Percentiles rank a stretch among this genome's conserved stretches.
Conservation (phyloP, 179 eudicot species). For the Silene vulgaris region DNA sequence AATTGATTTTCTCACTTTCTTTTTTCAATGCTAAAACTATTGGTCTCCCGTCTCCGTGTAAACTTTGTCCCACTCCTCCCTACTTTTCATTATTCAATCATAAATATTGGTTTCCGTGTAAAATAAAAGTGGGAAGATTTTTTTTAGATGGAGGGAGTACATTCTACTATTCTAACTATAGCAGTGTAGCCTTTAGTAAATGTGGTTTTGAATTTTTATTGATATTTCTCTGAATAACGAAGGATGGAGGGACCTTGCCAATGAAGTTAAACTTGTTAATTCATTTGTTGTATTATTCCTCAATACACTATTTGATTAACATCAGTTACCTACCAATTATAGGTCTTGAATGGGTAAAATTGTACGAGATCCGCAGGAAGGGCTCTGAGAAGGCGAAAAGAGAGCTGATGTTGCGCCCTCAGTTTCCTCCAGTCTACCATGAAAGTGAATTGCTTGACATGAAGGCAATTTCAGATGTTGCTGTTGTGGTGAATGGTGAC, state of each 20-base stretch:
- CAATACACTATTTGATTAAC: background rate
- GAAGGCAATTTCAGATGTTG: constrained; percentile 39
- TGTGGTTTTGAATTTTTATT: background rate
- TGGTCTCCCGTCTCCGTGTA: background rate
- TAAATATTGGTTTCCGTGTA: background rate
- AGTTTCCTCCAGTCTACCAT: constrained; percentile 46
- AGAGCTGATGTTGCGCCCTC: constrained; percentile 71
- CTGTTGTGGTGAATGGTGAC: constrained; percentile 43
- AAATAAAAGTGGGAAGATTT: background rate
- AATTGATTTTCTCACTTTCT: background rate
- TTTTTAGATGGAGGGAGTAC: no score
- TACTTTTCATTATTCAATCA: background rate
- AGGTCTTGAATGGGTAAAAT: constrained; percentile 41
- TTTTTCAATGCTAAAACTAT: background rate
- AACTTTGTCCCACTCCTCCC: background rate
- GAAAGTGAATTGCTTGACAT: constrained; percentile 40
- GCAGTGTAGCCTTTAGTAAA: background rate
- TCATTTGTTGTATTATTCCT: background rate
- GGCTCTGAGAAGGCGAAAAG: constrained; percentile 24
- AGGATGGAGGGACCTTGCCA: background rate
- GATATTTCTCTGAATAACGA: background rate
- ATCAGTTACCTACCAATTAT: constrained; percentile 21
- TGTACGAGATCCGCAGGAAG: constrained; percentile 37
- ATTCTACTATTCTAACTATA: no score
- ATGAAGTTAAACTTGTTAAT: constrained; percentile 8